These are phyloP conservation scores for Chenopodium suecicum DNA, from an alignment of 148 eudicot species.

Conservation along the genomic window DNA sequence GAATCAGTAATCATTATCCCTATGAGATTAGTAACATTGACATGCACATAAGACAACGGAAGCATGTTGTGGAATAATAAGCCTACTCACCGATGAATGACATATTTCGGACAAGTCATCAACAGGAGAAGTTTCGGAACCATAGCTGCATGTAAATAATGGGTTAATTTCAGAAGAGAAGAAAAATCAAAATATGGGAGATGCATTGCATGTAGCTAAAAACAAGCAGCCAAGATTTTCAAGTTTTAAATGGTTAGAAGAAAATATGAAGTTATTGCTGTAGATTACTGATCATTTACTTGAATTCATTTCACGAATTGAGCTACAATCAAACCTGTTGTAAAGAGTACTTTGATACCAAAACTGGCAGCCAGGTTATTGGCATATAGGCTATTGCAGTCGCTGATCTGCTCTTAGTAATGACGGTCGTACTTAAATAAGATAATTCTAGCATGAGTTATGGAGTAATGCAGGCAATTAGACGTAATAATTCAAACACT, in stretches of 20 bases:
- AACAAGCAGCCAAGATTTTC: not conserved
- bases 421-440: not conserved
- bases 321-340: no score
- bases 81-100: slow-evolving; percentile 66
- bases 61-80: slow-evolving; percentile 3
- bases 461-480: not conserved
- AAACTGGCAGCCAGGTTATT: not conserved
- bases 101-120: slow-evolving; percentile 70
- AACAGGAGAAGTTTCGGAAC: slow-evolving; percentile 76
- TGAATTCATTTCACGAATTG: no score
- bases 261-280: no score
- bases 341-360: no score
- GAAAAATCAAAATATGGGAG: no score
- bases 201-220: no score
- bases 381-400: not conserved
- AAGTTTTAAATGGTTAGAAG: not conserved
- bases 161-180: slow-evolving; percentile 5
- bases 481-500: not conserved
- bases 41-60: not conserved
- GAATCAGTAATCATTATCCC: not conserved
- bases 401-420: not conserved
- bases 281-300: no score
- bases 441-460: not conserved
- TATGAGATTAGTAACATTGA: not conserved
- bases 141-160: slow-evolving; percentile 63